phyloP scores from a whole-genome alignment of 78 protist species.

The Dictyostelium discoideum region dicty_2.7 NC_007088.5:648501-649000 shows the following conservation, averaged over 20 bases:
- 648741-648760: background rate
- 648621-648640: background rate
- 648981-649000: background rate
- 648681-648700: background rate
- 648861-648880: background rate
- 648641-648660: background rate
- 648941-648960: background rate
- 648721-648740: background rate
- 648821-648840: background rate
- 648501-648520: background rate
- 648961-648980: background rate
- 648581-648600: background rate
- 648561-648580: background rate
- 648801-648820: background rate
- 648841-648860: background rate
- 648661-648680: background rate
- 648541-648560: background rate
- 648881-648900: background rate
- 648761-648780: background rate
- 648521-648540: background rate
- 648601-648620: background rate
- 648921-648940: background rate
- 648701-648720: background rate
- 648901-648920: background rate
- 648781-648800: background rate